Base-by-base conservation (phyloP, 495 filamentous ascomycete species). In the Xylaria cubensis region DNA sequence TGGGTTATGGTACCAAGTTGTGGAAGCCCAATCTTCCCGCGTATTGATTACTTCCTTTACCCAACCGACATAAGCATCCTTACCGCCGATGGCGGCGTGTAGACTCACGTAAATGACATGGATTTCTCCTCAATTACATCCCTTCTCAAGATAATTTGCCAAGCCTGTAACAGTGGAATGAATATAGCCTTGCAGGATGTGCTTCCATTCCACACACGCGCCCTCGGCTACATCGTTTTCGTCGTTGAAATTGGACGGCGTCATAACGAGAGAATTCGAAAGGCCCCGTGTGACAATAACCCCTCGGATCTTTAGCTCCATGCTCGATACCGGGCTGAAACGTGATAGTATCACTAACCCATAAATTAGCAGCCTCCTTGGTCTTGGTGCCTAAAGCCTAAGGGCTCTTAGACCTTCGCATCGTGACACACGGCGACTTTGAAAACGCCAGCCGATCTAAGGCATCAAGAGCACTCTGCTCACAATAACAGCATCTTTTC, bases 1-100 rank as follows among this genome's bases (percentile, higher is more conserved):
- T 32, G 41, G 39, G 48, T 62, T 64, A 51, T 55, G n/a, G 24
- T 46, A 56, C 69, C 26, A 66, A 36, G 44, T 39, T 59, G 46
- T 70, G 68, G 58, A 41, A 70, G 68, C 68, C 68, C 58, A 70
- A 70, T 51, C 58, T 44, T 26, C 68, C 44, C 34, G 15, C 50
- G 58, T 41, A 26, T 39, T 39, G 19, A 41, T 8, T 61, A 12
- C 12, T 58, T 62, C 17, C 26, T 63, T 29, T 51, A 48, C 55
- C 55, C 36, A 63, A 50, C 58, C 68, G 17, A 63, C 19, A 21
- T 46, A 51, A 50, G 29, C 29, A 62, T 34, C 29, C 21, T 13
- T 63, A 32, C 68, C 53, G 39, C 51, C 59, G 34, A 62, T 63
- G 58, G 68, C 68, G 68, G 68, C 48, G 58, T 53, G 13, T 36